Percentiles rank a stretch among this genome's conserved stretches.
phyloP scores from a whole-genome alignment of 202 grass and related monocot genomes.

The Elaeis oleifera region DNA sequence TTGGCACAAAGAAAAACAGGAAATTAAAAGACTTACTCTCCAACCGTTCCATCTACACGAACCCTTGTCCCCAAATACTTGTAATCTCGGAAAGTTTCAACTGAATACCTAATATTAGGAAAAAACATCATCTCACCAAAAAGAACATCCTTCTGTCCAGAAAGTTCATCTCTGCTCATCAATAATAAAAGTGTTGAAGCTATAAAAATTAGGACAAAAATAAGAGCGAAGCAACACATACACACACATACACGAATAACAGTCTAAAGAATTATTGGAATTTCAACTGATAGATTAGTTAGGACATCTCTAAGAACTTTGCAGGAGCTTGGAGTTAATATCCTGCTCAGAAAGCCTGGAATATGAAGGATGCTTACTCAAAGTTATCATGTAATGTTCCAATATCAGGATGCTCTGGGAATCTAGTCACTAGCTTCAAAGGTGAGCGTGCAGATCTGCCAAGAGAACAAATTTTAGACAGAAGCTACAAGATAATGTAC shows the following conservation, averaged over 20 bases:
- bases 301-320: too few relatives aligned
- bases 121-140: conserved; percentile 1
- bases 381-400: conserved; percentile 94
- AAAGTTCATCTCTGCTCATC: not conserved
- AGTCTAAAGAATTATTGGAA: not conserved
- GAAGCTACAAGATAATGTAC: not conserved
- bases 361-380: conserved; percentile 45
- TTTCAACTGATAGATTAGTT: too few relatives aligned
- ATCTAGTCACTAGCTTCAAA: conserved; percentile 48
- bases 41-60: conserved; percentile 54
- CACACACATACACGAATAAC: not conserved
- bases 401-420: conserved; percentile 49
- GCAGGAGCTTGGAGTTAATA: too few relatives aligned
- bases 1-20: not conserved
- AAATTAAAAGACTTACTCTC: conserved; percentile 58
- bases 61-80: conserved; percentile 86
- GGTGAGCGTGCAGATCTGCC: conserved; percentile 62
- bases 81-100: conserved; percentile 74
- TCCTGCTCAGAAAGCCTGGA: not conserved
- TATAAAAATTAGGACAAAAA: too few relatives aligned
- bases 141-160: not conserved
- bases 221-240: not conserved
- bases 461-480: conserved; percentile 11
- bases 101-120: conserved; percentile 50
- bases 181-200: not conserved